Base-by-base conservation (phyloP, 495 filamentous ascomycete species). In the Talaromyces thailandensis region DNA sequence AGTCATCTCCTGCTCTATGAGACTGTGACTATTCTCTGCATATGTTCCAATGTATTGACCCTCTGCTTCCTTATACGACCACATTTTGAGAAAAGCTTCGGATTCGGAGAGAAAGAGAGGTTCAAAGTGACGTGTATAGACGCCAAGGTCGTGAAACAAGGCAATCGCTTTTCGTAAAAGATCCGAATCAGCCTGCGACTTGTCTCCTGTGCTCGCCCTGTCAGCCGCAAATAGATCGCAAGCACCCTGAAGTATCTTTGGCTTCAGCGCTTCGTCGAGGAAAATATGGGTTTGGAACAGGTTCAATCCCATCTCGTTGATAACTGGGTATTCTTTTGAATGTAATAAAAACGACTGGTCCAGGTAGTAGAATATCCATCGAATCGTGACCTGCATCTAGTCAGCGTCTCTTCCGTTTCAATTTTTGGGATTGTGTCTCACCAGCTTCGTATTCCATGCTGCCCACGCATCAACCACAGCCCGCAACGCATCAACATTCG, bases 321-420 rank as follows among this genome's bases (percentile, higher is more conserved):
- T 78, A 67, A 81, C 65, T 0, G 79, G 75, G 21, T 71, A 67
- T 35, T 78, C 75, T 62, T 81, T 85, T 40, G 82, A 83, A 32
- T 86, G 84, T 1, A 96, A 76, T 23, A 98, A 82, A 70, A 90
- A 96, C 4, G 91, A 90, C 62, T 94, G 85, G 68, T 98, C 93
- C 60, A 98, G 79, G 65, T 92, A 97, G 68, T 89, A 93, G 76
- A 96, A 98, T 31, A 96, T 87, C 63, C 86, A 91, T 61, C 91
- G 82, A 58, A 98, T 80, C 21, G 83, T 86, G 43, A 83, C 81
- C 90, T 91, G 23, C 23, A 7, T n/a, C 21, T 21, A 25, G 21
- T 55, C 51, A 55, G 23, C 51, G 5, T 55, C n/a, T 8, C 8
- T 21, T 5, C 21, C 11, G 21, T 48, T 4, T 21, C 40, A 23